phyloP scores from a whole-genome alignment of 75 land plant species.

The Cunninghamia lanceolata region DNA sequence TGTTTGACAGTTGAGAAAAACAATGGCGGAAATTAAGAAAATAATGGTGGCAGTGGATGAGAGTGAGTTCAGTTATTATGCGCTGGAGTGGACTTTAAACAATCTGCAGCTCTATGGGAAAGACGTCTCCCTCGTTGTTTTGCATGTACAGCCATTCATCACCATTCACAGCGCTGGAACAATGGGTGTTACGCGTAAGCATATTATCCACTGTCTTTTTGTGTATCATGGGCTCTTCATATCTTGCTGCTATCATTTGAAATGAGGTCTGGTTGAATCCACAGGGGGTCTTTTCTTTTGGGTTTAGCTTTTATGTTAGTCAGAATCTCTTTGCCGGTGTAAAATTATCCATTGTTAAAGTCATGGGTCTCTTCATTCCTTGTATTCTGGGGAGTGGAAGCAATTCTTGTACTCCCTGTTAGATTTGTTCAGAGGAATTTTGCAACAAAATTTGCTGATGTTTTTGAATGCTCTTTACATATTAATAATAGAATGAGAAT shows the following conservation, averaged over 20 bases:
- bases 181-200: not conserved
- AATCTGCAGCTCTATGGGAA: slow-evolving; percentile 21
- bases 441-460: not conserved
- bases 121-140: slow-evolving; percentile 24
- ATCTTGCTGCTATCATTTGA: too few species aligned
- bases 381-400: not conserved
- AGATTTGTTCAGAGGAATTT: not conserved
- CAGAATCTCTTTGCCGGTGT: too few species aligned
- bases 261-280: too few species aligned
- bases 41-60: slow-evolving; percentile 76
- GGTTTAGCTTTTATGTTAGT: too few species aligned
- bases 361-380: not conserved
- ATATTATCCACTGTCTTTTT: not conserved
- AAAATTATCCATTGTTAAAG: not conserved
- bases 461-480: not conserved
- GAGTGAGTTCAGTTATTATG: slow-evolving; percentile 62
- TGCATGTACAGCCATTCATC: slow-evolving; percentile 28
- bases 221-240: not conserved
- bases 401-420: not conserved
- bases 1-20: not conserved
- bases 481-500: too few species aligned
- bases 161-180: not conserved
- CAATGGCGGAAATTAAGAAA: slow-evolving; percentile 29
- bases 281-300: too few species aligned
- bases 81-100: slow-evolving; percentile 56